phyloP scores from a whole-genome alignment of 805 yeast species.

The Yarrowia phangngaensis region DNA sequence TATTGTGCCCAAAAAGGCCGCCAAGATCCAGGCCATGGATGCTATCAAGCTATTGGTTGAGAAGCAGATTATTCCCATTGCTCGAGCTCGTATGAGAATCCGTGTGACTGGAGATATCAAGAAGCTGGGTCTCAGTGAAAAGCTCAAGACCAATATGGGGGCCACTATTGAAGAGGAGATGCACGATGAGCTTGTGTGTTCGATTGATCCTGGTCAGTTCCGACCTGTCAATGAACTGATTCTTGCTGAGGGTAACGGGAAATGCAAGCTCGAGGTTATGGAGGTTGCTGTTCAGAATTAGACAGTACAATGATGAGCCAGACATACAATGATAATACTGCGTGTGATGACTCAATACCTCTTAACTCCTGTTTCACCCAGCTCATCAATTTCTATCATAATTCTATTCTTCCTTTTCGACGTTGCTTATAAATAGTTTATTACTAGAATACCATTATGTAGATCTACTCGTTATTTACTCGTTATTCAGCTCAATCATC shows the following conservation, averaged over 20 bases:
- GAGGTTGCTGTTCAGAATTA: constrained; percentile 69
- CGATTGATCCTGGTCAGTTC: constrained; percentile 83
- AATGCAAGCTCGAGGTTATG: constrained; percentile 72
- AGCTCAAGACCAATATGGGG: constrained; percentile 43
- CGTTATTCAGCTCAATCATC: not conserved
- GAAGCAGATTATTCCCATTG: constrained; percentile 85
- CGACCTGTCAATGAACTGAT: constrained; percentile 63
- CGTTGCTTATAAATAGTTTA: no score
- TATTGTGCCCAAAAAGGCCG: constrained; percentile 64
- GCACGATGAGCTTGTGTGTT: constrained; percentile 50
- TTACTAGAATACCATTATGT: not conserved
- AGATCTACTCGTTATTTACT: not conserved
- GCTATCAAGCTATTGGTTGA: constrained; percentile 75
- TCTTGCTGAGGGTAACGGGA: constrained; percentile 50
- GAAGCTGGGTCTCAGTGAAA: constrained; percentile 43
- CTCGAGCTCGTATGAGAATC: constrained; percentile 89
- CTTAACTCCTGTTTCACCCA: no score
- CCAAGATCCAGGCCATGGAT: constrained; percentile 87
- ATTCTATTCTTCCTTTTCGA: no score
- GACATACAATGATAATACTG: no score
- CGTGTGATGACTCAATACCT: no score
- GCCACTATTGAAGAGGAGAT: constrained; percentile 45
- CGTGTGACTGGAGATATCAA: constrained; percentile 55
- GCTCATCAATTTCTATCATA: no score
- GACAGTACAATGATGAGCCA: not conserved